A percentile compares a stretch with the other conserved stretches of the same genome.
phyloP scores from a whole-genome alignment of 768 basidiomycete genomes.

The Leccinellum albellum region DNA sequence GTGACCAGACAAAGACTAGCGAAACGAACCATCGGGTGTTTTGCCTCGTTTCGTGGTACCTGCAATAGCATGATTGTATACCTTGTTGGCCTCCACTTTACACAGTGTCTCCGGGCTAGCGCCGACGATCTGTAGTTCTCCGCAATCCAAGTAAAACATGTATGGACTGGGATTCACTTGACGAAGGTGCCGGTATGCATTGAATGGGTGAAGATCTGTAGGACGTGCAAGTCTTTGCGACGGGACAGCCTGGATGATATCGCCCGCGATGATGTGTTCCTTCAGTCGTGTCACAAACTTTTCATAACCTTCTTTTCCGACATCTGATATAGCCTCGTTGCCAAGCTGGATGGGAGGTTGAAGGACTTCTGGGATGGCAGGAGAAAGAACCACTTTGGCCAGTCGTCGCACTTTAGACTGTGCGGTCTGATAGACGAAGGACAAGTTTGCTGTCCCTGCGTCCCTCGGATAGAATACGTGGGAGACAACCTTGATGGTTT shows the following conservation, averaged over 20 bases:
- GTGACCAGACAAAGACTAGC: conserved; percentile 1
- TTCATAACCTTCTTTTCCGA: conserved; percentile 91
- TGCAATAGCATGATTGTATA: conserved; percentile 97
- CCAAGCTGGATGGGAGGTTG: conserved; percentile 67
- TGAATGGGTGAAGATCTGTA: conserved; percentile 92
- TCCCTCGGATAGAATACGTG: conserved; percentile 86
- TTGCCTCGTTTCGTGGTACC: conserved; percentile 89
- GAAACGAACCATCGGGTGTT: conserved; percentile 69
- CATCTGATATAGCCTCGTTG: conserved; percentile 74
- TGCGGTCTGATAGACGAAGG: conserved; percentile 86
- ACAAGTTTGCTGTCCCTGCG: conserved; percentile 60
- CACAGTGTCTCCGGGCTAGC: conserved; percentile 97
- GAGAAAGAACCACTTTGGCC: conserved; percentile 61
- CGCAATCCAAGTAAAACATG: conserved; percentile 97
- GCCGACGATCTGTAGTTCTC: conserved; percentile 91
- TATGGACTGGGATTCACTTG: conserved; percentile 97
- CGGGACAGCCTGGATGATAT: conserved; percentile 99
- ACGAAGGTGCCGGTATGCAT: conserved; percentile 90
- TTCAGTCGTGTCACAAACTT: conserved; percentile 87
- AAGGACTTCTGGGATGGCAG: conserved; percentile 56
- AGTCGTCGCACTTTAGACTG: conserved; percentile 77
- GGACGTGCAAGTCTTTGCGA: conserved; percentile 86
- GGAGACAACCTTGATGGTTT: conserved; percentile 91
- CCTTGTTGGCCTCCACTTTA: conserved; percentile 88
- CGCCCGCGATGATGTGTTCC: conserved; percentile 91